Evolutionary conservation across 1,284 basidiomycete genomes (phyloP), one percentile per base, ranked within the genome.

Genomic region (Pseudozyma sp.): DNA sequence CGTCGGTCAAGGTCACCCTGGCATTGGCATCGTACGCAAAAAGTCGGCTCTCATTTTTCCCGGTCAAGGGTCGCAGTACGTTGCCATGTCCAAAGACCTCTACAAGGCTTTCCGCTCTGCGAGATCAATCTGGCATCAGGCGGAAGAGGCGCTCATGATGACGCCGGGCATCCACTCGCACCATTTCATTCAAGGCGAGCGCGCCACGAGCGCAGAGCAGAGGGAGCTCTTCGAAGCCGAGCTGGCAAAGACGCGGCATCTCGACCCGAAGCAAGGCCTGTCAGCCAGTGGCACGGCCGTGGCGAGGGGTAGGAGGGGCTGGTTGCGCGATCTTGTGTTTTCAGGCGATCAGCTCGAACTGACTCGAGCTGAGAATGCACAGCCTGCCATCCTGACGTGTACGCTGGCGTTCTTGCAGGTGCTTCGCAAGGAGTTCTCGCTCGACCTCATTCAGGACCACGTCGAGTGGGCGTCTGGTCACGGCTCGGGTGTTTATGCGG

Each of bases 31-130:
- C n/a, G 58, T 65, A 13, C 68, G 65, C 29, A 83, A 81, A 46
- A 78, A 69, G 55, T 68, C 79, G 10, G 82, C 81, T 0, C 69
- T 83, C 30, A 79, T 84, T 65, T 69, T 83, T 24, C 81, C 82
- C 1, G 81, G 81, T 4, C 81, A 81, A 47, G 82, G 81, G 7
- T 82, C 80, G 1, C 81, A 82, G 60, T 83, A 83, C 61, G 81
- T 83, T 16, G 78, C 77, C 63, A 82, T 84, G 82, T 76, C 79
- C 11, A 71, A 74, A 19, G 81, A 84, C 37, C 69, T 83, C 37
- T 84, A 79, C 70, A 66, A 78, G 17, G 34, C 65, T 10, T 84
- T 78, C 53, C 64, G 73, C n/a, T 61, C 78, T 6, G 81, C 81
- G 5, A 64, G 82, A 2, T 66, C 66, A 13, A 68, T 82, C 16